phyloP scores from a whole-genome alignment of 2,329 filamentous ascomycete species.

The Penicillium sp. region DNA sequence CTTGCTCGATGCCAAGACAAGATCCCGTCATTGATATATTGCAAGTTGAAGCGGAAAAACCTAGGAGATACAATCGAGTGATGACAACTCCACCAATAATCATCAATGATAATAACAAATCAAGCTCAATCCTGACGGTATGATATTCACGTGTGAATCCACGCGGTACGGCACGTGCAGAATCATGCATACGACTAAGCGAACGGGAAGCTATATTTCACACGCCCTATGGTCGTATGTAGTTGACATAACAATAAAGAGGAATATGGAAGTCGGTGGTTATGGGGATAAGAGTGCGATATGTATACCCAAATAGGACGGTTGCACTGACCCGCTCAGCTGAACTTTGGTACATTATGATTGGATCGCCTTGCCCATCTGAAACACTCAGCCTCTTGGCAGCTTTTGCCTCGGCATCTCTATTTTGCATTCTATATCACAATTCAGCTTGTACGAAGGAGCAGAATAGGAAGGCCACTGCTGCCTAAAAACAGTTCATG shows the following conservation, averaged over 20 bases:
- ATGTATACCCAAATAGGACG: background rate
- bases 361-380: background rate
- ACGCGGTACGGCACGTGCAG: too few relatives aligned
- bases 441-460: background rate
- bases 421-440: background rate
- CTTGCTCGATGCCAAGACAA: too few relatives aligned
- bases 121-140: too few relatives aligned
- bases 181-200: too few relatives aligned
- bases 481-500: background rate
- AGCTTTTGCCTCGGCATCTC: background rate
- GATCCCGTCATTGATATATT: too few relatives aligned
- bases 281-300: background rate
- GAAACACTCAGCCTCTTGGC: background rate
- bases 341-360: background rate
- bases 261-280: too few relatives aligned
- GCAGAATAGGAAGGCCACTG: background rate
- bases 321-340: background rate
- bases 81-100: too few relatives aligned
- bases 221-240: background rate
- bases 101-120: too few relatives aligned
- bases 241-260: background rate
- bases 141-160: too few relatives aligned
- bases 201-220: background rate
- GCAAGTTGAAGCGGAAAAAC: too few relatives aligned
- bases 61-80: too few relatives aligned